Percentiles rank a stretch among this genome's conserved stretches.
phyloP scores from a whole-genome alignment of 805 yeast species.

The Tetrapisispora arboricola region DNA sequence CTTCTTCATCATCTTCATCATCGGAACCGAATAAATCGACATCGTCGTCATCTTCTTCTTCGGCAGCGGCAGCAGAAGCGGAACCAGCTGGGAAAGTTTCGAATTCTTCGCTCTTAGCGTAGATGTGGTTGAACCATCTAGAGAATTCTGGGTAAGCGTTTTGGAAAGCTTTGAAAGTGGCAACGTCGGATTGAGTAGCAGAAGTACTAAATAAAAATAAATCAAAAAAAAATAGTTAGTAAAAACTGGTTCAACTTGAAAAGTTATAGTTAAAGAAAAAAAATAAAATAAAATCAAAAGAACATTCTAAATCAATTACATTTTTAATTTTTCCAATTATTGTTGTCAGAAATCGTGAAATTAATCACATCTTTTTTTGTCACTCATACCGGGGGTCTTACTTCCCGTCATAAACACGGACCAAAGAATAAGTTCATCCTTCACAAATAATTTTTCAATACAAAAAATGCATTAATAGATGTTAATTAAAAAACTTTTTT shows the following conservation, averaged over 20 bases:
- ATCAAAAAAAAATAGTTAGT: slow-evolving; percentile 1
- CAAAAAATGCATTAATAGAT: slow-evolving; percentile 31
- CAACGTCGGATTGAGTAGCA: slow-evolving; percentile 92
- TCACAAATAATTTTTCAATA: slow-evolving; percentile 7
- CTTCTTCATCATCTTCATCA: slow-evolving; percentile 92
- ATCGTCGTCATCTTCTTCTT: slow-evolving; percentile 68
- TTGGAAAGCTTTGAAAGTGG: slow-evolving; percentile 91
- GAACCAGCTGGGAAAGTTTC: slow-evolving; percentile 68
- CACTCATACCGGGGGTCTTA: slow-evolving; percentile 96
- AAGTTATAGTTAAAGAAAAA: not conserved
- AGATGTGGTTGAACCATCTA: slow-evolving; percentile 98
- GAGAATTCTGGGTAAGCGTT: slow-evolving; percentile 83
- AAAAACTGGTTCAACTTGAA: not conserved
- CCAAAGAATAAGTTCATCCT: slow-evolving; percentile 13
- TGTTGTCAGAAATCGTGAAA: slow-evolving; percentile 33
- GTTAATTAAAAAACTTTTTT: not conserved
- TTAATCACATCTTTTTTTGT: slow-evolving; percentile 37
- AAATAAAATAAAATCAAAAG: not conserved
- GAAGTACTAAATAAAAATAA: slow-evolving; percentile 43
- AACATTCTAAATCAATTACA: not conserved
- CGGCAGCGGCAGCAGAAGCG: slow-evolving; percentile 40
- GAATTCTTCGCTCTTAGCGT: slow-evolving; percentile 83
- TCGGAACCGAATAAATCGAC: slow-evolving; percentile 91
- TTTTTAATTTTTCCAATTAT: not conserved
- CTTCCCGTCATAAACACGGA: slow-evolving; percentile 62